Evolutionary conservation across 495 filamentous ascomycete genomes (phyloP), one percentile per base, ranked within the genome.

Genomic region (Trichoderma parareesei): DNA sequence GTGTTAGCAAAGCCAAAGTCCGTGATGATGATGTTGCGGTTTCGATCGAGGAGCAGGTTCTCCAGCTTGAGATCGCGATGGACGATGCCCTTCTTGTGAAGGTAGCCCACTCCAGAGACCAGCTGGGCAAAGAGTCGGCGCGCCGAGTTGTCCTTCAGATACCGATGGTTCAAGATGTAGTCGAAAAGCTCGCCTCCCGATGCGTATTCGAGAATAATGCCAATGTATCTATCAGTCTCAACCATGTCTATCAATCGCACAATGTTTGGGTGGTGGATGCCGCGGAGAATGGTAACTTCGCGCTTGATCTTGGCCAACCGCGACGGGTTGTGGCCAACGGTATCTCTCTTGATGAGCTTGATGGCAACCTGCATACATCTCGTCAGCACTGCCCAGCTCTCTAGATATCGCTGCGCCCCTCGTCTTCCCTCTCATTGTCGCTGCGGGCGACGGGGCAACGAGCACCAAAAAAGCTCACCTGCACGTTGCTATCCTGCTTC

Each of bases 1-100:
- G 92, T 98, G 74, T 99, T 99, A 60, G 94, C 94, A 75, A 99
- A 99, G 4, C 94, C 94, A 74, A 99, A 99, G 76, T 99, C 94
- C 0, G 94, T 98, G 74, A 99, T 98, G 78, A 99, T 98, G 72
- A 99, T 97, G 76, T 99, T 99, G 55, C 90, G 86, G 70, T 99
- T 97, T 20, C 94, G 85, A 76, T 99, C 94, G 60, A 99, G 85
- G 20, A 99, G 81, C 71, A 99, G 75, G 73, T 99, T 99, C 76
- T 99, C 94, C 66, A 99, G 81, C 76, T 99, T 99, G 63, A 99
- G 80, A 77, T 99, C 94, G 70, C 94, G 88, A 71, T 99, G 94
- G 33, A 99, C 93, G 71, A 99, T 99, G 49, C 94, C 94, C 75
- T 98, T 99, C 76, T 97, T 98, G 76, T 99, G 94, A 65, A 99